Evolutionary conservation across 805 yeast genomes (phyloP), one percentile per base, ranked within the genome.

Genomic region (Jamesozyma gamospora): DNA sequence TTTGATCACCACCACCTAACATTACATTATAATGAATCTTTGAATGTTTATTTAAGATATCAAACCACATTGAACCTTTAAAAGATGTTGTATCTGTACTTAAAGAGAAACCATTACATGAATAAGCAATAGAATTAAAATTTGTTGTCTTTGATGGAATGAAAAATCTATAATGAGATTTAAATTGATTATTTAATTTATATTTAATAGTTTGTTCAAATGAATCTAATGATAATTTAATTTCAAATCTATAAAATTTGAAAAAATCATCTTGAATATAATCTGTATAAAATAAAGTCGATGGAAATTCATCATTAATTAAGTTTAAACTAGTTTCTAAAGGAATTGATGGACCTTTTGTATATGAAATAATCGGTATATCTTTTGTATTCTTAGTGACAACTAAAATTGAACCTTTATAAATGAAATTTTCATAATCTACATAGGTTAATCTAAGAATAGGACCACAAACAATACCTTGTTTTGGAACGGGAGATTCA

Each of bases 1-100:
- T 72, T 63, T 90, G 98, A 62, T 90, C 98, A 26, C 98, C 98
- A 38, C 97, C 97, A 24, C 97, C 97, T 24, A 92, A 66, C 94
- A 90, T 88, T 4, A 86, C 96, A 58, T 90, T 96, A 62, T 85
- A 85, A 32, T 70, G 74, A 30, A 73, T 74, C 30, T 69, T 65
- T 14, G 65, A 58, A 54, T 90, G 96, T 43, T 75, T 74, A 21
- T 71, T 66, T 49, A 88, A 51, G 3, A 90, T 94, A 55, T 92
- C 96, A 30, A 66, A 69, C 97, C 97, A 90, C 46, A 92, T 61
- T 2, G 84, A 79, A 8, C 88, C 84, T 43, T 77, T 75, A 63
- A 77, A 92, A 4, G 60, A 59, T 0, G 65, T 52, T 1, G 95
- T 78, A 40, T 79, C 82, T 1, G 84, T 80, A 4, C 71, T 72